Evolutionary conservation across 106 monocot genomes (phyloP).

Genomic region (Platanthera zijinensis): DNA sequence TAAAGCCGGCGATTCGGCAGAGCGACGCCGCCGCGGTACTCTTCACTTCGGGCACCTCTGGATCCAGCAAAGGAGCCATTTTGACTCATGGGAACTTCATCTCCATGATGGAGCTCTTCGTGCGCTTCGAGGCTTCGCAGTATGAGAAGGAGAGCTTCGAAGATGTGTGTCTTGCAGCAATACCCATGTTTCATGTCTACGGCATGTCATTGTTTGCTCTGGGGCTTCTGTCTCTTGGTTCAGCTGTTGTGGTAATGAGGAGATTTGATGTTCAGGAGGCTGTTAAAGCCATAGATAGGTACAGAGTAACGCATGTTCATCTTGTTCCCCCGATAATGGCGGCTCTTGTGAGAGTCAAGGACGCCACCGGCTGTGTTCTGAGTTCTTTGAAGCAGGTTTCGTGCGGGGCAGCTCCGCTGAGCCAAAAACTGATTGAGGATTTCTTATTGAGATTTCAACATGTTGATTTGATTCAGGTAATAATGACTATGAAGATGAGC

Average conservation of each 20-base stretch:
- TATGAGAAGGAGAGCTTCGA: slow-evolving; percentile 14
- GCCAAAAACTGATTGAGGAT: slow-evolving; percentile 19
- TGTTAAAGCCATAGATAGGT: slow-evolving; percentile 20
- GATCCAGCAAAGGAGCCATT: slow-evolving; percentile 42
- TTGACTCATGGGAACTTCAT: slow-evolving; percentile 52
- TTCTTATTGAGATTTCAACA: slow-evolving; percentile 32
- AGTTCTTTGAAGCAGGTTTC: slow-evolving; percentile 40
- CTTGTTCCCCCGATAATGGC: slow-evolving; percentile 48
- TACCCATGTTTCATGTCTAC: slow-evolving; percentile 74
- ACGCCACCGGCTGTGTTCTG: slow-evolving; percentile 10
- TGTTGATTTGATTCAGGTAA: slow-evolving; percentile 71
- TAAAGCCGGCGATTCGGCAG: slow-evolving; percentile 23
- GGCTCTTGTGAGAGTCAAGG: slow-evolving; percentile 22
- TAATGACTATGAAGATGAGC: too few relatives aligned
- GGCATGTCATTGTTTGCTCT: slow-evolving; percentile 46
- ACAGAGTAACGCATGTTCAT: slow-evolving; percentile 40
- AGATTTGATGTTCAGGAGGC: slow-evolving; percentile 33
- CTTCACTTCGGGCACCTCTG: slow-evolving; percentile 59
- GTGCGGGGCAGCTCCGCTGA: slow-evolving; percentile 50
- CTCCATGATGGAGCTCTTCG: slow-evolving; percentile 49
- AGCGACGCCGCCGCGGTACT: slow-evolving; percentile 42
- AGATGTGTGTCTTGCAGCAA: slow-evolving; percentile 41
- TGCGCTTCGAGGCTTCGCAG: slow-evolving; percentile 41
- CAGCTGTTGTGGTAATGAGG: slow-evolving; percentile 46
- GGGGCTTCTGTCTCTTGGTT: slow-evolving; percentile 41